These are phyloP conservation scores for Globisporangium heterothallicum DNA, from an alignment of 352 stramenopile species.

Conservation along the genomic window DNA sequence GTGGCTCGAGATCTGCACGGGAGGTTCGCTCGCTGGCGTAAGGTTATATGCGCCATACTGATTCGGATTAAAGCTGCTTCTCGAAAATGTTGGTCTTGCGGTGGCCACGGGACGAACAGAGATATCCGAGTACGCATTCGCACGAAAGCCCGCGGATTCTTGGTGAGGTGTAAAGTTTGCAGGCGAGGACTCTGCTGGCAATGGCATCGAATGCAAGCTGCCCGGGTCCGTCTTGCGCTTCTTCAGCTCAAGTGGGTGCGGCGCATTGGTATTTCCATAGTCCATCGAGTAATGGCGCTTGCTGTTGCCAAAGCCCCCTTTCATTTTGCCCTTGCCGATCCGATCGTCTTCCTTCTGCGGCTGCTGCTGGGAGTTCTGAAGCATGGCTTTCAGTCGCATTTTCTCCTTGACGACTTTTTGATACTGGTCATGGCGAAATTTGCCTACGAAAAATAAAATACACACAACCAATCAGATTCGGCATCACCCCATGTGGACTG, in stretches of 20 bases:
- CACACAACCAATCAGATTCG: background rate
- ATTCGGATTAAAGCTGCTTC: constrained; percentile 60
- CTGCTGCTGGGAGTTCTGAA: constrained; percentile 29
- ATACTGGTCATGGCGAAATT: constrained; percentile 80
- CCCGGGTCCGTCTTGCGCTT: constrained; percentile 44
- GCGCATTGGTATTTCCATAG: constrained; percentile 9
- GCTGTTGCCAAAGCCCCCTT: constrained; percentile 15
- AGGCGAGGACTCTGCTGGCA: background rate
- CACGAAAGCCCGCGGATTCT: constrained; percentile 35
- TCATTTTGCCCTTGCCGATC: constrained; percentile 26
- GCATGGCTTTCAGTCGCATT: constrained; percentile 58
- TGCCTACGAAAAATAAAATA: constrained; percentile 12
- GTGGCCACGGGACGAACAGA: constrained; percentile 31
- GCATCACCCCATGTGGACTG: background rate
- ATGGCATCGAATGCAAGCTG: constrained; percentile 3
- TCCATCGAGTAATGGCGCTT: constrained; percentile 25
- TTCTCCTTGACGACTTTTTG: constrained; percentile 81
- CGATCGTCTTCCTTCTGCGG: constrained; percentile 13
- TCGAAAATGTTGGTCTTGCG: constrained; percentile 33
- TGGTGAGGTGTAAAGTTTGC: constrained; percentile 21
- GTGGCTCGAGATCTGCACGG: constrained; percentile 28
- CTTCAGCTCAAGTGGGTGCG: constrained; percentile 40
- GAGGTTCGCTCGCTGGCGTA: constrained; percentile 32
- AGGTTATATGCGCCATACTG: constrained; percentile 67
- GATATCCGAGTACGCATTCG: constrained; percentile 67